Conservation (phyloP, 2,329 filamentous ascomycete species). For the Zalaria obscura region DNA sequence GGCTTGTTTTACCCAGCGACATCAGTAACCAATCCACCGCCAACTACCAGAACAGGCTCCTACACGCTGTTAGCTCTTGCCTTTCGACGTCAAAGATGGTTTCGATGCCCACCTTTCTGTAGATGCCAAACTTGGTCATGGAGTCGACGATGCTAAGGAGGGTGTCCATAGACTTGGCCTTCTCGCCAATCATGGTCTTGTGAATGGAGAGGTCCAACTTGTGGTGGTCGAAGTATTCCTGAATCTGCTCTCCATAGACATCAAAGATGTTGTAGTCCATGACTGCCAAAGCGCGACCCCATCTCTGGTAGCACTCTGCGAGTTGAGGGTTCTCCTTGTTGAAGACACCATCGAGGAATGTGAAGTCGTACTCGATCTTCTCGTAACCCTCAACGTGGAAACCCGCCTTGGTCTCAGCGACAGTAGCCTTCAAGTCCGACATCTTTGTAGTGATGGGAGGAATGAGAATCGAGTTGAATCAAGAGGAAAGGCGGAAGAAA, state of each 20-base stretch:
- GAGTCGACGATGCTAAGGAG: slow-evolving; percentile 56
- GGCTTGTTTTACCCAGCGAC: slow-evolving; percentile 50
- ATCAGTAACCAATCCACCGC: slow-evolving; percentile 57
- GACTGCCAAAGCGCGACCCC: slow-evolving; percentile 52
- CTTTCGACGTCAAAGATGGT: slow-evolving; percentile 13
- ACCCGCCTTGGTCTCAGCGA: slow-evolving; percentile 47
- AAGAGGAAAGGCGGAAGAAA: slow-evolving; percentile 2
- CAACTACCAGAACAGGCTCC: slow-evolving; percentile 53
- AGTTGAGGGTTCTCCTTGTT: slow-evolving; percentile 45
- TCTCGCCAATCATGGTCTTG: slow-evolving; percentile 62
- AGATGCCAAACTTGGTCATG: slow-evolving; percentile 61
- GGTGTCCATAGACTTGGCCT: slow-evolving; percentile 59
- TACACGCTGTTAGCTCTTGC: slow-evolving; percentile 13
- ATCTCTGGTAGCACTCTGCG: slow-evolving; percentile 49
- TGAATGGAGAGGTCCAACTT: slow-evolving; percentile 49
- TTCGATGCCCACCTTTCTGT: slow-evolving; percentile 34
- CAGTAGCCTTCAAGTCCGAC: slow-evolving; percentile 54
- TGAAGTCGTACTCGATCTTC: slow-evolving; percentile 65
- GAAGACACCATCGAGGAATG: slow-evolving; percentile 58
- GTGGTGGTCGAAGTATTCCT: slow-evolving; percentile 53
- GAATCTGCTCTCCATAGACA: slow-evolving; percentile 51
- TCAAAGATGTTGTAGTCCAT: slow-evolving; percentile 60
- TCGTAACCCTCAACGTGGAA: slow-evolving; percentile 62
- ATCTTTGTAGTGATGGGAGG: slow-evolving; percentile 28
- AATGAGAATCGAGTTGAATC: slow-evolving; percentile 3